Evolutionary conservation across 2,329 filamentous ascomycete genomes (phyloP).

Genomic region (Paraphaeosphaeria sporulosa): DNA sequence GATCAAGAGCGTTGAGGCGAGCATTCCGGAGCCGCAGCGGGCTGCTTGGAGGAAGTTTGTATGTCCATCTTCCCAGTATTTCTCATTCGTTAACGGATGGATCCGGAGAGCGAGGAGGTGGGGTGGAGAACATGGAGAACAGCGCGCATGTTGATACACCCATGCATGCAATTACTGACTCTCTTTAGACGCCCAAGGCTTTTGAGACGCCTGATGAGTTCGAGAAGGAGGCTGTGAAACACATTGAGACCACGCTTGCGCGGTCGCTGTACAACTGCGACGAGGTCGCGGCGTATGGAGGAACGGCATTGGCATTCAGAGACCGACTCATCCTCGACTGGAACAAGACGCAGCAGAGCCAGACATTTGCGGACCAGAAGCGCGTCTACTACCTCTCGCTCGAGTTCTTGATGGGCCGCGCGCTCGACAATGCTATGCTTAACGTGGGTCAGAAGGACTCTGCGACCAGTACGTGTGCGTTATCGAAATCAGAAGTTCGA

Average conservation of each 20-base stretch:
- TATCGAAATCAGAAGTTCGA: slow-evolving; percentile 2
- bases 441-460: slow-evolving; percentile 89
- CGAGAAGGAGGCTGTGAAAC: slow-evolving; percentile 82
- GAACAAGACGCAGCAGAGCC: slow-evolving; percentile 97
- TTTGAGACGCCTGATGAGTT: slow-evolving; percentile 87
- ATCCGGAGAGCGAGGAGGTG: slow-evolving; percentile 17
- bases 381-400: slow-evolving; percentile 94
- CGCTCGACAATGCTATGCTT: slow-evolving; percentile 97
- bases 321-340: slow-evolving; percentile 93
- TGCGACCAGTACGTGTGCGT: slow-evolving; percentile 70
- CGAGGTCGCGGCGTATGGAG: slow-evolving; percentile 88
- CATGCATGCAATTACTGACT: slow-evolving; percentile 19
- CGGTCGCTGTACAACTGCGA: slow-evolving; percentile 98
- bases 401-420: slow-evolving; percentile 96
- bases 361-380: slow-evolving; percentile 90
- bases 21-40: slow-evolving; percentile 86
- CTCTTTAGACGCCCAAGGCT: slow-evolving; percentile 65
- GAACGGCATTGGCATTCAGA: slow-evolving; percentile 88
- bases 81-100: not conserved
- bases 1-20: slow-evolving; percentile 92
- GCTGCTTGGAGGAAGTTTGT: slow-evolving; percentile 74
- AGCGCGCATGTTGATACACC: not conserved
- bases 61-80: slow-evolving; percentile 37
- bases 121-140: slow-evolving; percentile 11
- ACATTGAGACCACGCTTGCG: slow-evolving; percentile 95